Percentiles rank a stretch among this genome's conserved stretches.
Evolutionary conservation across 352 stramenopile genomes (phyloP).

Genomic region (Globisporangium spiculum): DNA sequence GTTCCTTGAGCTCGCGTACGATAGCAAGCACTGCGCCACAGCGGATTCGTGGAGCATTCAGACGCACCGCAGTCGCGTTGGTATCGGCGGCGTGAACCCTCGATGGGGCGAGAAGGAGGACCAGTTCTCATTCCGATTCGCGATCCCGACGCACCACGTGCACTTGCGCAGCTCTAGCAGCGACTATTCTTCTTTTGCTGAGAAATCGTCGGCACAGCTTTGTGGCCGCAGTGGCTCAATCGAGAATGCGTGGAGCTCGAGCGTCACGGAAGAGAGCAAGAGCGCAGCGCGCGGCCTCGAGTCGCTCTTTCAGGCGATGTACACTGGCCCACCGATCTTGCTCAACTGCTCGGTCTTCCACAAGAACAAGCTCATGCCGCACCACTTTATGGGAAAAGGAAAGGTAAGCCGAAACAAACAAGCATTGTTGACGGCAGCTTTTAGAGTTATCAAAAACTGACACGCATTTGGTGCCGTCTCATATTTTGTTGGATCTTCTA

Average conservation of each 20-base stretch:
- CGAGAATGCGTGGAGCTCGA: constrained; percentile 44
- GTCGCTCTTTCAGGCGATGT: constrained; percentile 58
- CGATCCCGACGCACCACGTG: constrained; percentile 63
- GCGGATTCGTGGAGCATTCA: constrained; percentile 72
- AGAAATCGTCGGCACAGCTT: background rate
- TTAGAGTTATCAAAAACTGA: background rate
- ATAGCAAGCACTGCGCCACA: constrained; percentile 28
- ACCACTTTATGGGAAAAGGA: constrained; percentile 71
- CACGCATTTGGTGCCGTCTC: background rate
- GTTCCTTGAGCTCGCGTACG: constrained; percentile 59
- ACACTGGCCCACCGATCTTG: constrained; percentile 54
- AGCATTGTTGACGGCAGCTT: background rate
- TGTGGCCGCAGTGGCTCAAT: background rate
- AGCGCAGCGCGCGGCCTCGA: constrained; percentile 44
- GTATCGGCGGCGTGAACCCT: constrained; percentile 48
- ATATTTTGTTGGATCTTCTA: constrained; percentile 19
- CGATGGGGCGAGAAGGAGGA: constrained; percentile 50
- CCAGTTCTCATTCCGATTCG: constrained; percentile 70
- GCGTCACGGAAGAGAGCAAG: constrained; percentile 27
- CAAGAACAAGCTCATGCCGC: constrained; percentile 76
- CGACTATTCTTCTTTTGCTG: background rate
- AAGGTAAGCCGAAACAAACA: constrained; percentile 31
- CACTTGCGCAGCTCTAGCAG: constrained; percentile 34
- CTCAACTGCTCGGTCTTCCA: constrained; percentile 68
- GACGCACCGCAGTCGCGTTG: constrained; percentile 67